Percentiles rank a stretch among this genome's conserved stretches.
Evolutionary conservation across 2,329 filamentous ascomycete species (phyloP).

Genomic region (Colletotrichum sublineola): DNA sequence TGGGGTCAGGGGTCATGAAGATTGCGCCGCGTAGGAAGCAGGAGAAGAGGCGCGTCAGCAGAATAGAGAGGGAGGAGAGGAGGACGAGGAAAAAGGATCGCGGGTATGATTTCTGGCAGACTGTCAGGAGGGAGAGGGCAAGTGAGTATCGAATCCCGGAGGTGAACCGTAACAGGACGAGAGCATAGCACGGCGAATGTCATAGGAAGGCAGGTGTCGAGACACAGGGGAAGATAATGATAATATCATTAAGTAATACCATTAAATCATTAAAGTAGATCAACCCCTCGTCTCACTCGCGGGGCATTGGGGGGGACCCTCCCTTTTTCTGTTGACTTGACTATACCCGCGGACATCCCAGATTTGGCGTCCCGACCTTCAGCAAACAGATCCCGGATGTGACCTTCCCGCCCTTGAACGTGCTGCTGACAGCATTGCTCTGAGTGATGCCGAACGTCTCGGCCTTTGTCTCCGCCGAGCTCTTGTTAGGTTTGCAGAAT

Average conservation of each 20-base stretch:
- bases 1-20: constrained; percentile 13
- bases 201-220: too few relatives aligned
- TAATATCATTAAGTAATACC: neutral
- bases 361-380: neutral
- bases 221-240: too few relatives aligned
- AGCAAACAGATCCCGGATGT: neutral
- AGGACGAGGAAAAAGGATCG: constrained; percentile 47
- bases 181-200: neutral
- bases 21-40: constrained; percentile 24
- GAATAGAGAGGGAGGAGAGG: constrained; percentile 23
- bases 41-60: constrained; percentile 41
- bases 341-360: neutral
- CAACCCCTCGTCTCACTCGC: neutral
- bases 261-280: neutral
- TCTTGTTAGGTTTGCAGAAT: neutral
- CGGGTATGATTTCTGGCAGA: constrained; percentile 58
- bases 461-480: neutral
- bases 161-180: constrained; percentile 50
- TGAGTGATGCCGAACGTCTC: neutral
- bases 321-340: too few relatives aligned
- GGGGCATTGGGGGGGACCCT: neutral
- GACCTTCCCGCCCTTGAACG: neutral
- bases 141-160: constrained; percentile 56
- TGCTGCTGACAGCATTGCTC: neutral
- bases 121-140: constrained; percentile 55